Evolutionary conservation across 352 stramenopile genomes (phyloP).

Genomic region (Globisporangium canariense): DNA sequence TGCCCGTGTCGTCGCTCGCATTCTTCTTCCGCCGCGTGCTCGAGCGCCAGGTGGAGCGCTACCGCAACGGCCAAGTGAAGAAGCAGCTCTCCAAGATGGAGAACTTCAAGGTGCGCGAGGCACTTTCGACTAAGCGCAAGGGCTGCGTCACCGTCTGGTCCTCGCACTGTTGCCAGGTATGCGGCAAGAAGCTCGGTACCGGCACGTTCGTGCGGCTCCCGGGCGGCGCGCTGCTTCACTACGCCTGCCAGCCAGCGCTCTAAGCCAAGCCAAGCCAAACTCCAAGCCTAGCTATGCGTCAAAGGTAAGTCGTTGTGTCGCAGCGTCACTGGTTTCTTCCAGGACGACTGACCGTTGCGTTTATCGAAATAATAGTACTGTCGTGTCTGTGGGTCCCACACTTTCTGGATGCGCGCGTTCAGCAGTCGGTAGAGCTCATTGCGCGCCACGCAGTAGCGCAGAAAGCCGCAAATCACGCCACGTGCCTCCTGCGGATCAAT

Average conservation of each 20-base stretch:
- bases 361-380: slow-evolving; percentile 86
- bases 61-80: slow-evolving; percentile 80
- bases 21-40: slow-evolving; percentile 71
- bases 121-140: slow-evolving; percentile 63
- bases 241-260: slow-evolving; percentile 53
- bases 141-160: slow-evolving; percentile 72
- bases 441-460: slow-evolving; percentile 37
- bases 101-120: slow-evolving; percentile 76
- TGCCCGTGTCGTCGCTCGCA: slow-evolving; percentile 44
- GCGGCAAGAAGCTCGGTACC: slow-evolving; percentile 62
- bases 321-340: slow-evolving; percentile 64
- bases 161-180: slow-evolving; percentile 68
- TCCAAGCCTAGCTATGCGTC: background rate
- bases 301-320: slow-evolving; percentile 34
- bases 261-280: slow-evolving; percentile 1
- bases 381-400: slow-evolving; percentile 59
- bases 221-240: slow-evolving; percentile 60
- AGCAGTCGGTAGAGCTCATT: slow-evolving; percentile 46
- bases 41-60: slow-evolving; percentile 69
- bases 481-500: slow-evolving; percentile 38
- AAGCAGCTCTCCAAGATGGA: slow-evolving; percentile 87
- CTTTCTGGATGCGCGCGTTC: slow-evolving; percentile 55
- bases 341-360: slow-evolving; percentile 66
- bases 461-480: slow-evolving; percentile 40
- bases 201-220: slow-evolving; percentile 73